Conservation (phyloP, 23 red algal genomes). For the Cyanidium caldarium region DNA sequence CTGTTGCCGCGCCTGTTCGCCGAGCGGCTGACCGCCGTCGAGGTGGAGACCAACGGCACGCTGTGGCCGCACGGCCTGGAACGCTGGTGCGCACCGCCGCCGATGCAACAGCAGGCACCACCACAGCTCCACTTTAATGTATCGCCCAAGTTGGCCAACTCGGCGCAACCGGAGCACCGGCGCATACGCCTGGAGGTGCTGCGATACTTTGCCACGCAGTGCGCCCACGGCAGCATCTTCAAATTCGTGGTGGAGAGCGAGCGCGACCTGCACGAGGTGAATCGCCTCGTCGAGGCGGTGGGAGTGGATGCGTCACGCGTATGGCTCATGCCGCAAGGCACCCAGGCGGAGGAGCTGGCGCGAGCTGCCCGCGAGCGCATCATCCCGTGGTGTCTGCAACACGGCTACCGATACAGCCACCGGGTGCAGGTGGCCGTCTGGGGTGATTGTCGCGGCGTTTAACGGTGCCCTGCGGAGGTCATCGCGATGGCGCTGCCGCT, state of each 20-base stretch:
- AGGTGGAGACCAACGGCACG: conserved; percentile 98
- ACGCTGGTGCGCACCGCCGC: too few species aligned
- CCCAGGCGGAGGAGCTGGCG: background rate
- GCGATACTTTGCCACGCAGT: conserved; percentile 21
- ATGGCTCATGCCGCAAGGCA: conserved; percentile 82
- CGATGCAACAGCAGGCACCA: too few species aligned
- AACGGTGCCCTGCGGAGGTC: conserved; percentile 1
- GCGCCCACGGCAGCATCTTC: conserved; percentile 15
- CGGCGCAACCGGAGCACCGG: conserved; percentile 18
- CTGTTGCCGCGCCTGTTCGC: conserved; percentile 21
- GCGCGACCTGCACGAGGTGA: conserved; percentile 53
- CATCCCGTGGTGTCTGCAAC: conserved; percentile 25
- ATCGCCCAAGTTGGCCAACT: conserved; percentile 77
- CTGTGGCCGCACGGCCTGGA: conserved; percentile 34
- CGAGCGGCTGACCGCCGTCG: conserved; percentile 22
- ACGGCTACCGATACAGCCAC: conserved; percentile 76
- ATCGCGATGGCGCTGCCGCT: background rate
- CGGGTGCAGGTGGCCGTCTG: conserved; percentile 85
- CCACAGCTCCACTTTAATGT: conserved; percentile 92
- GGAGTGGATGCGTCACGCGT: conserved; percentile 32
- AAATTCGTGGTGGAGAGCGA: conserved; percentile 66
- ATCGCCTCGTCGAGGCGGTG: conserved; percentile 20
- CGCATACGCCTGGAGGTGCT: conserved; percentile 46
- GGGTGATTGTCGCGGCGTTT: conserved; percentile 79
- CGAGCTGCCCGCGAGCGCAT: background rate